These are phyloP conservation scores for Cicer pinnatifidum DNA, from an alignment of 306 rosid genomes.

Conservation along the genomic window DNA sequence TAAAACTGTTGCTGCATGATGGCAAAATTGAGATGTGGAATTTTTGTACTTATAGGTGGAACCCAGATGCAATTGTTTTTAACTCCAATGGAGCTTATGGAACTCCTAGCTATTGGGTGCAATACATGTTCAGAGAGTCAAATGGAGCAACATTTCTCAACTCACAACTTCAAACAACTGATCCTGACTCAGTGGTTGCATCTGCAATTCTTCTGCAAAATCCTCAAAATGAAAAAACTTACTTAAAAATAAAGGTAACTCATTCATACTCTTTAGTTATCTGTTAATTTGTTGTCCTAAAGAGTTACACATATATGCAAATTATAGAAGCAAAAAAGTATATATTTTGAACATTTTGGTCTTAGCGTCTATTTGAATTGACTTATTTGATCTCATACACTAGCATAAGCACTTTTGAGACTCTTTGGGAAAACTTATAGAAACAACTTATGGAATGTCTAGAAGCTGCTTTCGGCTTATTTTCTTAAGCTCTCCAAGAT, in stretches of 20 bases:
- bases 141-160: constrained; percentile 77
- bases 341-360: background rate
- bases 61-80: constrained; percentile 86
- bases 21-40: constrained; percentile 30
- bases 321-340: background rate
- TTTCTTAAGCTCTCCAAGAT: too few relatives aligned
- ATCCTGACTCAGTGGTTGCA: constrained; percentile 53
- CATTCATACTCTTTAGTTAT: background rate
- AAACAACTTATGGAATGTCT: too few relatives aligned
- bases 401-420: too few relatives aligned
- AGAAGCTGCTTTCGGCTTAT: too few relatives aligned
- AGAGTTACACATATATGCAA: background rate
- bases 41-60: constrained; percentile 60
- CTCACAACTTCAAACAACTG: constrained; percentile 52
- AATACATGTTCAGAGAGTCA: constrained; percentile 60
- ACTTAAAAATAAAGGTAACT: constrained; percentile 71
- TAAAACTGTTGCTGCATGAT: constrained; percentile 1
- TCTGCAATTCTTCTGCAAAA: constrained; percentile 67
- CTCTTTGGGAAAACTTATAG: too few relatives aligned
- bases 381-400: too few relatives aligned
- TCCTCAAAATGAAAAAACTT: constrained; percentile 41
- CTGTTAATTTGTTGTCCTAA: background rate
- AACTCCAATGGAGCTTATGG: constrained; percentile 60
- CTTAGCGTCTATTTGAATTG: background rate
- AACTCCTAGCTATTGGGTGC: constrained; percentile 95